phyloP scores from a whole-genome alignment of 2,329 filamentous ascomycete genomes.

The Epichloe glyceriae region DNA sequence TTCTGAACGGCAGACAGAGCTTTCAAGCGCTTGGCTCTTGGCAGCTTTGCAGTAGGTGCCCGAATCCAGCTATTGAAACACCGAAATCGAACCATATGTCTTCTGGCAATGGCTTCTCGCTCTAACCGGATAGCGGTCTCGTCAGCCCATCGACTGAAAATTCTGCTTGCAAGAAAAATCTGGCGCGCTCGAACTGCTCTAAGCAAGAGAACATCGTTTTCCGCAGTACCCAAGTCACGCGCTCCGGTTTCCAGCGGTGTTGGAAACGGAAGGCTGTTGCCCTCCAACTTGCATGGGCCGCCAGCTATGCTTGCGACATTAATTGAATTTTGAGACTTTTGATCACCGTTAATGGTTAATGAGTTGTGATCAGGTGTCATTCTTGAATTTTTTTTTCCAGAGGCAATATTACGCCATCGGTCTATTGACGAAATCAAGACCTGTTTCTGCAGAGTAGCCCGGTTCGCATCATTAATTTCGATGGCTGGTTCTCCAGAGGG shows the following conservation, averaged over 20 bases:
- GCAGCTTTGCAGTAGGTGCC: constrained; percentile 17
- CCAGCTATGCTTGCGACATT: background rate
- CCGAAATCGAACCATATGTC: constrained; percentile 52
- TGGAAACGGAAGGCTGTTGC: background rate
- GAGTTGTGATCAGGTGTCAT: background rate
- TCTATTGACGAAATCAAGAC: constrained; percentile 9
- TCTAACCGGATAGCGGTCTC: constrained; percentile 51
- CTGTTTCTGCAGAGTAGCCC: background rate
- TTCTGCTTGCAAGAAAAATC: constrained; percentile 39
- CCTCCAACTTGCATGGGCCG: background rate
- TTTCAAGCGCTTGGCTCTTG: constrained; percentile 18
- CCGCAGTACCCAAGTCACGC: background rate
- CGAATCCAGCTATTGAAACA: constrained; percentile 25
- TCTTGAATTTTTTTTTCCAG: background rate
- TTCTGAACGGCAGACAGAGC: constrained; percentile 19
- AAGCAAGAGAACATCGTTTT: constrained; percentile 18
- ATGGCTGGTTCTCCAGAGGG: background rate
- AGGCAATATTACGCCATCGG: constrained; percentile 9
- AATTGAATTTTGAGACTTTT: background rate
- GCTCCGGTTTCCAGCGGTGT: background rate
- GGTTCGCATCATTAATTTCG: background rate
- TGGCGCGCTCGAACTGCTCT: constrained; percentile 52
- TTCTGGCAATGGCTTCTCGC: constrained; percentile 53
- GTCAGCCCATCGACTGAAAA: constrained; percentile 45
- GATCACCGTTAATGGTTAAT: background rate